Evolutionary conservation across 2,329 filamentous ascomycete species (phyloP).

Genomic region (Blastomyces gilchristii): DNA sequence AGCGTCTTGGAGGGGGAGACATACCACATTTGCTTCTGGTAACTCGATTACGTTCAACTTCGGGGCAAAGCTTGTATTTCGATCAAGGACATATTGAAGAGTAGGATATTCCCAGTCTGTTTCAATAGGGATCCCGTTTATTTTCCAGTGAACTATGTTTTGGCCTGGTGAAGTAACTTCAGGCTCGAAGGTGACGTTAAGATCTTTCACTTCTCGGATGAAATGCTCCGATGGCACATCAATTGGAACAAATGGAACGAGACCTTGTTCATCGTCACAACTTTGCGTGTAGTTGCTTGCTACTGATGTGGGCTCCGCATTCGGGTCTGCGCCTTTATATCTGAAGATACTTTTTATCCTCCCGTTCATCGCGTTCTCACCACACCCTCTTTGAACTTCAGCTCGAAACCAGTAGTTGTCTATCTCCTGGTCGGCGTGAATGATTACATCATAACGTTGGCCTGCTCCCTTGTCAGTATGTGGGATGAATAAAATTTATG

Average conservation of each 20-base stretch:
- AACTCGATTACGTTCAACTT: constrained; percentile 34
- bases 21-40: constrained; percentile 20
- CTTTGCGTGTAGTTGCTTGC: constrained; percentile 14
- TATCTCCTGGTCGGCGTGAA: constrained; percentile 33
- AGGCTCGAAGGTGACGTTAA: constrained; percentile 18
- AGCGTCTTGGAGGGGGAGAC: not conserved
- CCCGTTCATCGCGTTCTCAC: constrained; percentile 5
- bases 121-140: constrained; percentile 35
- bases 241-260: constrained; percentile 19
- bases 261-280: constrained; percentile 14
- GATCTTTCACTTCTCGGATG: constrained; percentile 13
- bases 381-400: constrained; percentile 8
- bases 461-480: constrained; percentile 14
- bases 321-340: constrained; percentile 10
- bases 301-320: constrained; percentile 9
- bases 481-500: not conserved
- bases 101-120: constrained; percentile 38
- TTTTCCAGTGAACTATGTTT: constrained; percentile 19
- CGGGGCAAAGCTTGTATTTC: constrained; percentile 32
- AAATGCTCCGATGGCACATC: constrained; percentile 18
- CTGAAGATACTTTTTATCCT: constrained; percentile 9
- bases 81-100: constrained; percentile 34
- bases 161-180: constrained; percentile 13
- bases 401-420: constrained; percentile 35
- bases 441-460: constrained; percentile 39